These are phyloP conservation scores for Mikania micrantha DNA, from an alignment of 129 eudicot species.

Conservation along the genomic window DNA sequence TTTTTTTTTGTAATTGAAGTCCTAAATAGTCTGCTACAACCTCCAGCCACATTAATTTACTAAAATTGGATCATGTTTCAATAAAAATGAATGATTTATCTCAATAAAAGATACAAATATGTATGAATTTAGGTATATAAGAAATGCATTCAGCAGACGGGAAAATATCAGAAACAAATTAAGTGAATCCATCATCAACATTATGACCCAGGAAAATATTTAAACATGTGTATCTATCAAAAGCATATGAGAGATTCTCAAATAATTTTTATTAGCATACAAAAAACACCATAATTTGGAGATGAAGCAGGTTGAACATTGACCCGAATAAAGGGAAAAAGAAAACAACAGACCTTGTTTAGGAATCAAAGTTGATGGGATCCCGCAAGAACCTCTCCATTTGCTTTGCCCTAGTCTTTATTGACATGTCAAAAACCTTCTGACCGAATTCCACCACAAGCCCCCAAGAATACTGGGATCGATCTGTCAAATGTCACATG, in stretches of 20 bases:
- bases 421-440: conserved; percentile 86
- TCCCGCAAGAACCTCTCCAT: conserved; percentile 91
- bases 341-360: conserved; percentile 8
- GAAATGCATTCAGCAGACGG: too few relatives aligned
- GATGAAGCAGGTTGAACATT: conserved; percentile 2
- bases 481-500: conserved; percentile 34
- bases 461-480: conserved; percentile 92
- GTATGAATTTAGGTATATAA: too few relatives aligned
- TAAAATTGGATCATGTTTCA: too few relatives aligned
- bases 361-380: conserved; percentile 47
- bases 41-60: too few relatives aligned
- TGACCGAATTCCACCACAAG: conserved; percentile 72
- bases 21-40: too few relatives aligned
- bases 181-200: too few relatives aligned
- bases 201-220: conserved; percentile 1
- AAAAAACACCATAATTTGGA: conserved; percentile 8
- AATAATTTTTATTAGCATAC: conserved; percentile 38
- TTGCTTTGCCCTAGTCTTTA: conserved; percentile 76
- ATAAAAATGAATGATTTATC: too few relatives aligned
- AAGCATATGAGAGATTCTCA: too few relatives aligned
- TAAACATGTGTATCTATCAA: conserved; percentile 8
- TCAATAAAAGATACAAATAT: too few relatives aligned
- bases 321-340: neutral
- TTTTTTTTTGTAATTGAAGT: too few relatives aligned
- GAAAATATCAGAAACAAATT: too few relatives aligned